Evolutionary conservation across 805 yeast species (phyloP).

Genomic region (Ogataea paradorogensis): DNA sequence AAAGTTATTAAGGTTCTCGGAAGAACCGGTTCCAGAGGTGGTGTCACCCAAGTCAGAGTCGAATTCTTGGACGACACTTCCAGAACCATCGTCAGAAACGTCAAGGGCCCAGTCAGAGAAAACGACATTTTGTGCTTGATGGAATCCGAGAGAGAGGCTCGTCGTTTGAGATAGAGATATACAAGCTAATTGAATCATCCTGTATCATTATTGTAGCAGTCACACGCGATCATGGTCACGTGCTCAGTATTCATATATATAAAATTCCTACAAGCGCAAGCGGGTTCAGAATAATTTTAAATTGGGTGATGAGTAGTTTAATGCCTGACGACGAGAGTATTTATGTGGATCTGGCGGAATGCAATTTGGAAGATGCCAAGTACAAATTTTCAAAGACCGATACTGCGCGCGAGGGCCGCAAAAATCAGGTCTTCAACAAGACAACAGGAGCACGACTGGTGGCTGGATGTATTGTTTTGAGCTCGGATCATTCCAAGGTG

Average conservation of each 20-base stretch:
- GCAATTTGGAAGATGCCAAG: slow-evolving; percentile 15
- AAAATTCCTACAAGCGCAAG: neutral
- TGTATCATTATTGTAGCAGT: slow-evolving; percentile 10
- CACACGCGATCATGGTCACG: slow-evolving; percentile 9
- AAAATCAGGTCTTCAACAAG: slow-evolving; percentile 55
- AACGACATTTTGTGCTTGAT: slow-evolving; percentile 97
- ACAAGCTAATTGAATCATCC: slow-evolving; percentile 10
- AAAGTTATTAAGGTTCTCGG: slow-evolving; percentile 99
- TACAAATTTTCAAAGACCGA: slow-evolving; percentile 29
- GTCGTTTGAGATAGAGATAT: slow-evolving; percentile 73
- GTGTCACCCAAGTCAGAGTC: slow-evolving; percentile 98
- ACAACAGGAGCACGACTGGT: slow-evolving; percentile 78
- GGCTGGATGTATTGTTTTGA: slow-evolving; percentile 86
- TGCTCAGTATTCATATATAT: neutral
- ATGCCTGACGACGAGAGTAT: slow-evolving; percentile 14
- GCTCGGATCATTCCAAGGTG: slow-evolving; percentile 54
- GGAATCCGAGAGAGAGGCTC: slow-evolving; percentile 99
- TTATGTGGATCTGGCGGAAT: slow-evolving; percentile 15
- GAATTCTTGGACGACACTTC: slow-evolving; percentile 93
- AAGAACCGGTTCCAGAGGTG: slow-evolving; percentile 99
- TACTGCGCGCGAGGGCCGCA: slow-evolving; percentile 53
- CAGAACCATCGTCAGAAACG: slow-evolving; percentile 96
- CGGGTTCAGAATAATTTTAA: neutral
- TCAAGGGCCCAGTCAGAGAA: slow-evolving; percentile 96
- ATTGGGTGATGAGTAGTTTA: slow-evolving; percentile 6